phyloP scores from a whole-genome alignment of 192 early-diverging fungal species.

The Dimargaris verticillata region DNA sequence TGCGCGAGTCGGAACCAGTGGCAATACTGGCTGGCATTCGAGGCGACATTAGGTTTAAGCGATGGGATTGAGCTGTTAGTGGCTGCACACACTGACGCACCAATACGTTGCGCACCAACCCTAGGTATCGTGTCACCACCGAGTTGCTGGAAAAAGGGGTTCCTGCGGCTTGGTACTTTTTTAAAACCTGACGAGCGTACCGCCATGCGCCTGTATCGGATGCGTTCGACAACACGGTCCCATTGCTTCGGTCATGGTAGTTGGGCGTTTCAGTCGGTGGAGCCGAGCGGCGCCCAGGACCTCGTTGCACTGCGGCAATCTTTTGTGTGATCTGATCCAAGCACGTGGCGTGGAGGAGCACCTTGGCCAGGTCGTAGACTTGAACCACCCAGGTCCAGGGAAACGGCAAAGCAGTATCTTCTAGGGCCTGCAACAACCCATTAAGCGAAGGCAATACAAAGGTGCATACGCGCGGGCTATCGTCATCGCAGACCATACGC shows the following conservation, averaged over 20 bases:
- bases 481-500: not conserved
- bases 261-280: not conserved
- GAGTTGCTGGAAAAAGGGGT: conserved; percentile 35
- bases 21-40: no score
- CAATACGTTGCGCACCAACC: conserved; percentile 34
- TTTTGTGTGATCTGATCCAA: conserved; percentile 5
- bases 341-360: not conserved
- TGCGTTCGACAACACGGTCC: conserved; percentile 12
- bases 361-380: not conserved
- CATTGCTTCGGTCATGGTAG: not conserved
- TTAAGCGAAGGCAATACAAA: conserved; percentile 42
- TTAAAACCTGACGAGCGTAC: conserved; percentile 31
- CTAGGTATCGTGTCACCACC: conserved; percentile 29
- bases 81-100: conserved; percentile 25
- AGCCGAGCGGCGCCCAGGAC: not conserved
- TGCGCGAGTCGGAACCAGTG: no score
- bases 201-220: conserved; percentile 12
- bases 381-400: not conserved
- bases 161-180: conserved; percentile 25
- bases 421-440: conserved; percentile 34
- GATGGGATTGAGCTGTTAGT: no score
- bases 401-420: conserved; percentile 22
- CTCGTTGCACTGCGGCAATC: not conserved
- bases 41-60: no score
- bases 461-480: conserved; percentile 15